phyloP scores from a whole-genome alignment of 2,329 filamentous ascomycete species.

The Penicillium brasilianum region DNA sequence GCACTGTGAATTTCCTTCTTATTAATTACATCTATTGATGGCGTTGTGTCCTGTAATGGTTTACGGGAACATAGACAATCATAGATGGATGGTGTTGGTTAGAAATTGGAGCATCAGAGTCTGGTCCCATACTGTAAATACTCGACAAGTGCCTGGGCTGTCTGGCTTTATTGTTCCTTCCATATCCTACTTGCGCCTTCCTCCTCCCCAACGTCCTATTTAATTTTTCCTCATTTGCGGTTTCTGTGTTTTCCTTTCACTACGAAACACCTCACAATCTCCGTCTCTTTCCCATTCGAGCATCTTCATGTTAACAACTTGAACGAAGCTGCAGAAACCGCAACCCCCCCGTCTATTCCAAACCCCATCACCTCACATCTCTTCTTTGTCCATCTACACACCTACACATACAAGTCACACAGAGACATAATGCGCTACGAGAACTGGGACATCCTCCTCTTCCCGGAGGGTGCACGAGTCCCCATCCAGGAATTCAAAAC shows the following conservation, averaged over 20 bases:
- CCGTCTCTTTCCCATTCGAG: neutral
- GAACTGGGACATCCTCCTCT: slow-evolving; percentile 84
- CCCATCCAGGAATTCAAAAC: slow-evolving; percentile 85
- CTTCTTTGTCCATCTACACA: slow-evolving; percentile 14
- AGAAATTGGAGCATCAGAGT: neutral
- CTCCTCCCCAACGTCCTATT: neutral
- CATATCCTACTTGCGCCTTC: neutral
- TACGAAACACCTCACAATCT: neutral
- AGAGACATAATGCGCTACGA: slow-evolving; percentile 73
- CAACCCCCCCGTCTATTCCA: slow-evolving; percentile 26
- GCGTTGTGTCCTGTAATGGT: neutral
- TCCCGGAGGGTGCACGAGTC: slow-evolving; percentile 69
- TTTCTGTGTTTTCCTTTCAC: neutral
- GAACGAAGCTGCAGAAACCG: neutral
- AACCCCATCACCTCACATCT: slow-evolving; percentile 46
- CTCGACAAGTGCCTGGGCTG: neutral
- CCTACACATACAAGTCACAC: neutral
- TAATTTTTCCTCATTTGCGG: neutral
- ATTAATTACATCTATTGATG: neutral
- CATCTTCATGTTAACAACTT: neutral
- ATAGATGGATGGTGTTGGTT: neutral
- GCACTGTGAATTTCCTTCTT: slow-evolving; percentile 17
- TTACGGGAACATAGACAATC: neutral
- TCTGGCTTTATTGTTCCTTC: neutral
- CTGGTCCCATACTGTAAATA: neutral